Evolutionary conservation across 1,284 basidiomycete genomes (phyloP).

Genomic region (Fistulinella cinereoalba): DNA sequence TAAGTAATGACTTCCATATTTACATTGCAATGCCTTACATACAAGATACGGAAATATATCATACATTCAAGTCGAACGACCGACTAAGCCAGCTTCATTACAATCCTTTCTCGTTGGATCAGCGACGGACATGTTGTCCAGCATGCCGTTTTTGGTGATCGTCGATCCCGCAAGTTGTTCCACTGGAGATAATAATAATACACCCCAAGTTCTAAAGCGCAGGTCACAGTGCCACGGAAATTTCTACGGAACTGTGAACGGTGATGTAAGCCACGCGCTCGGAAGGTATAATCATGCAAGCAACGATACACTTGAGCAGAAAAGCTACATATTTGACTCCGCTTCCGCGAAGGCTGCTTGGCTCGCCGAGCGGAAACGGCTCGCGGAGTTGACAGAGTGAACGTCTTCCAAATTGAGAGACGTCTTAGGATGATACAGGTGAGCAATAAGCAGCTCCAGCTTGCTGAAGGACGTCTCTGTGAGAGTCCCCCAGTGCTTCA

Average conservation of each 20-base stretch:
- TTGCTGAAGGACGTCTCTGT: not conserved
- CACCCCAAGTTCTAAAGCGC: not conserved
- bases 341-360: conserved; percentile 35
- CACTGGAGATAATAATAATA: not conserved
- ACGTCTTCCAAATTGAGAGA: conserved; percentile 32
- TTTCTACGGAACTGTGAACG: not conserved
- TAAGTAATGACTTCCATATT: no score
- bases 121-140: not conserved
- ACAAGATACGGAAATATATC: no score
- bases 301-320: not conserved
- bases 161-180: not conserved
- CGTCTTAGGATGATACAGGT: conserved; percentile 11
- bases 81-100: no score
- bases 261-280: not conserved
- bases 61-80: no score
- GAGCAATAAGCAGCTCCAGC: not conserved
- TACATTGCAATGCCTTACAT: no score
- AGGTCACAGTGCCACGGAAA: conserved; percentile 1
- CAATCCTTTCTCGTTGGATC: conserved; percentile 4
- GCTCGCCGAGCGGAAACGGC: conserved; percentile 15
- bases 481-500: not conserved
- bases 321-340: conserved; percentile 23
- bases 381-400: conserved; percentile 30
- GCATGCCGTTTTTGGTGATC: not conserved
- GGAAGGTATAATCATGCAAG: conserved; percentile 11